Percentiles rank a stretch among this genome's conserved stretches.
Evolutionary conservation across 2,329 filamentous ascomycete species (phyloP).

Genomic region (Aspergillus bombycis): DNA sequence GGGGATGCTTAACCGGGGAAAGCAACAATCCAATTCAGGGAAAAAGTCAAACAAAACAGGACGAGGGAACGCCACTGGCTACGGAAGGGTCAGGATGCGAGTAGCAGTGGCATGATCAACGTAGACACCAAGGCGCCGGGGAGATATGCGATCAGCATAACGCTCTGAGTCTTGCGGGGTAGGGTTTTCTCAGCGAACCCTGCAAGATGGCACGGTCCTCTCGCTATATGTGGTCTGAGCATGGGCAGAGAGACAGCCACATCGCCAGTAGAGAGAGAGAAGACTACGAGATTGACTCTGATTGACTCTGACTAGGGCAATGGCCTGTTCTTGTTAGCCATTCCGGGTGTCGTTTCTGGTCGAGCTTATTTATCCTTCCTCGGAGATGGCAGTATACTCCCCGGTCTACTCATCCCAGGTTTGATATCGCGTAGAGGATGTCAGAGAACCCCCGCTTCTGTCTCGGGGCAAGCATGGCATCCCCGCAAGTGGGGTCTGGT

Average conservation of each 20-base stretch:
- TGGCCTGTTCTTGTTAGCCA: background rate
- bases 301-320: background rate
- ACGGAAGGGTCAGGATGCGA: background rate
- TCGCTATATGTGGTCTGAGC: background rate
- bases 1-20: background rate
- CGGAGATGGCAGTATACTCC: background rate
- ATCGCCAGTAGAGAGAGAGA: background rate
- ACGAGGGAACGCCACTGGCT: background rate
- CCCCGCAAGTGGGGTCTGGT: background rate
- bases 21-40: background rate
- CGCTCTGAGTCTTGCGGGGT: background rate
- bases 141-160: background rate
- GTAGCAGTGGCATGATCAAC: accelerated
- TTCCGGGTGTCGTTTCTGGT: background rate
- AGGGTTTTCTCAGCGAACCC: background rate
- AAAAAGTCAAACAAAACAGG: background rate
- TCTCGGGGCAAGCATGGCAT: background rate
- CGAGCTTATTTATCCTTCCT: no score
- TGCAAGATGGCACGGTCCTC: background rate
- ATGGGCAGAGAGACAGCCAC: background rate
- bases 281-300: background rate
- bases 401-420: background rate
- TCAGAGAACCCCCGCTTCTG: background rate
- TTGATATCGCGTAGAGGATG: background rate
- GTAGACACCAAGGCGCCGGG: background rate